Conservation (phyloP, 2,329 filamentous ascomycete genomes). For the Penicillium thymicola region DNA sequence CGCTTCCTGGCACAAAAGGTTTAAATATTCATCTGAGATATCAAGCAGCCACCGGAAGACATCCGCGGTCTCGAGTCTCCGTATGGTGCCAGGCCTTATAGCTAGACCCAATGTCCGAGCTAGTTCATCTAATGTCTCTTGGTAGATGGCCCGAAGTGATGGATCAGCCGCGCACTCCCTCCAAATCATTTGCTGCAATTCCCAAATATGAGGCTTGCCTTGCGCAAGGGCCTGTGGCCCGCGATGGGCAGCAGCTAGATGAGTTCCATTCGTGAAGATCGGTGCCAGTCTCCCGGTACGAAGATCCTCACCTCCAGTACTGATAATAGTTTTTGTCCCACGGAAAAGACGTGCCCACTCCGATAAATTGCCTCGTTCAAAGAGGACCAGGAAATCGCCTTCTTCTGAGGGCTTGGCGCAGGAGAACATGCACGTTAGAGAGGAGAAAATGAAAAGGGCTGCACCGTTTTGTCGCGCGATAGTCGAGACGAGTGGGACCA, state of each 20-base stretch:
- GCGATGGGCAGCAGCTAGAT: neutral
- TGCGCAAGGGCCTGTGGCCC: neutral
- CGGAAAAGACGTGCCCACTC: constrained; percentile 41
- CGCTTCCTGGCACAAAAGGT: neutral
- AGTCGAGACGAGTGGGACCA: constrained; percentile 33
- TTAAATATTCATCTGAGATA: constrained; percentile 14
- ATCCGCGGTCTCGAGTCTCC: constrained; percentile 17
- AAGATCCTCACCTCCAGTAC: constrained; percentile 25
- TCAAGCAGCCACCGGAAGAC: constrained; percentile 21
- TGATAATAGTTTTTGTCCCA: constrained; percentile 35
- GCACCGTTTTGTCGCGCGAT: constrained; percentile 35
- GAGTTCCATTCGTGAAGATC: constrained; percentile 15
- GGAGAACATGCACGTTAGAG: constrained; percentile 37
- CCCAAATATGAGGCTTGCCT: constrained; percentile 9
- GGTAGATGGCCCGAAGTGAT: constrained; percentile 6
- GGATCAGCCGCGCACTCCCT: constrained; percentile 1
- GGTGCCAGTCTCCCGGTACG: constrained; percentile 7
- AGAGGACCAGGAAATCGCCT: constrained; percentile 35
- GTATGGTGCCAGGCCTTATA: neutral
- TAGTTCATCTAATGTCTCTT: constrained; percentile 15
- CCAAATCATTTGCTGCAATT: constrained; percentile 10
- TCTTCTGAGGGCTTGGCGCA: constrained; percentile 36
- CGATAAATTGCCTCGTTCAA: constrained; percentile 32
- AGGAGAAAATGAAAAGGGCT: constrained; percentile 41
- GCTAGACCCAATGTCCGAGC: constrained; percentile 8